Percentiles rank a stretch among this genome's conserved stretches.
phyloP scores from a whole-genome alignment of 2,329 filamentous ascomycete genomes.

The Curvularia sp. region DNA sequence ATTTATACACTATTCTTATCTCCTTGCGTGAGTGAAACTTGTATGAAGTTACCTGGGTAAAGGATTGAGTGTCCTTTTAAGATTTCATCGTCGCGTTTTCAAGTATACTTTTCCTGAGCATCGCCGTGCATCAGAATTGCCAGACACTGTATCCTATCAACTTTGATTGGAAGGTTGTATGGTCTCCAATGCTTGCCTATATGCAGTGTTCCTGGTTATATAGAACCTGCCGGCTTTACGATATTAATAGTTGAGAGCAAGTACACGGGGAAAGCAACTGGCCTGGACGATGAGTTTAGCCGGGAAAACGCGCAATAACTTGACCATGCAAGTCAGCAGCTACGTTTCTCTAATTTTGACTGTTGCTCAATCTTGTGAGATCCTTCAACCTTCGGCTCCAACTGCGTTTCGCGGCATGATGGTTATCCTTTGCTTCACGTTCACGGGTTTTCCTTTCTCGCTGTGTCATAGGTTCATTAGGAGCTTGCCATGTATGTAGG shows the following conservation, averaged over 20 bases:
- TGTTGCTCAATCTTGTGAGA: not conserved
- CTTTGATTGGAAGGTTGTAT: not conserved
- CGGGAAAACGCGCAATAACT: constrained; percentile 13
- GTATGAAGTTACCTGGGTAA: not conserved
- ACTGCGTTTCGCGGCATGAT: not conserved
- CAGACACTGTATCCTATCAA: not conserved
- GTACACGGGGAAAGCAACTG: not conserved
- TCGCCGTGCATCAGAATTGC: not conserved
- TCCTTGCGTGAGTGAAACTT: no score
- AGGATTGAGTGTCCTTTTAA: not conserved
- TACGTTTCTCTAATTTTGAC: constrained; percentile 1
- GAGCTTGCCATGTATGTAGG: not conserved
- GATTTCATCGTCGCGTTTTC: no score
- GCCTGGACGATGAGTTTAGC: not conserved
- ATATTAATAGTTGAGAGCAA: not conserved
- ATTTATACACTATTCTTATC: no score
- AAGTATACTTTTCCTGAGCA: not conserved
- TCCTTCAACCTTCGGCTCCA: not conserved
- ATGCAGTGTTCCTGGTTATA: not conserved
- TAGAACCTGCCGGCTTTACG: not conserved
- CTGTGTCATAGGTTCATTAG: constrained; percentile 8
- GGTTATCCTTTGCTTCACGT: not conserved
- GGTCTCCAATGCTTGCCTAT: not conserved
- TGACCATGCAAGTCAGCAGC: constrained; percentile 18
- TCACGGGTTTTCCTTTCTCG: constrained; percentile 2